phyloP scores from a whole-genome alignment of 495 filamentous ascomycete genomes.

The Endocarpon pusillum region DNA sequence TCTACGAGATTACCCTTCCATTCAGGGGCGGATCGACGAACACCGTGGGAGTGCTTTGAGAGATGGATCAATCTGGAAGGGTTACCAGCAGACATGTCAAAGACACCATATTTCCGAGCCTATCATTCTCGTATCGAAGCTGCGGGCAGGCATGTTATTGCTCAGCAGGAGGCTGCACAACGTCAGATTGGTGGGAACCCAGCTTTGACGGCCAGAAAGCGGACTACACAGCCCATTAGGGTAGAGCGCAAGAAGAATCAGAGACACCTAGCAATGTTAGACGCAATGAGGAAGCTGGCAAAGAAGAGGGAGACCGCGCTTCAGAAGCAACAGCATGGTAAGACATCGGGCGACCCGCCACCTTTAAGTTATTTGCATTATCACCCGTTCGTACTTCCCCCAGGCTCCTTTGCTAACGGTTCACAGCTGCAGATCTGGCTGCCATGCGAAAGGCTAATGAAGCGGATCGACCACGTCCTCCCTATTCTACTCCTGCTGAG shows the following conservation, averaged over 20 bases:
- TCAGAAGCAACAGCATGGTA: conserved; percentile 76
- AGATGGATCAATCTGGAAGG: conserved; percentile 85
- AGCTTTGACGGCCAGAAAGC: conserved; percentile 40
- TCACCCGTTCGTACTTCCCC: not conserved
- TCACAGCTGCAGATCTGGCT: conserved; percentile 40
- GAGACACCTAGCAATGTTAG: conserved; percentile 71
- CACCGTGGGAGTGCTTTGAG: conserved; percentile 98
- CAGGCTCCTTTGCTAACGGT: conserved; percentile 1
- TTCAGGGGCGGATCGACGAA: conserved; percentile 74
- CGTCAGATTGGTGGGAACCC: conserved; percentile 38
- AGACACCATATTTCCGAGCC: conserved; percentile 78
- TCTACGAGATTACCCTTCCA: conserved; percentile 55
- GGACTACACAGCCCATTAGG: conserved; percentile 53
- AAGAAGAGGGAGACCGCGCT: conserved; percentile 75
- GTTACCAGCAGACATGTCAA: conserved; percentile 75
- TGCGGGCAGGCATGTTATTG: conserved; percentile 48
- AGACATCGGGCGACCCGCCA: too few species aligned
- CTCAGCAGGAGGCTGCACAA: conserved; percentile 40
- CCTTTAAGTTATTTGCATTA: not conserved
- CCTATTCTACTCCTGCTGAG: conserved; percentile 60
- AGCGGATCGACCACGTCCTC: conserved; percentile 38
- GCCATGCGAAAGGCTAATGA: conserved; percentile 58
- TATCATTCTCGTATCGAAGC: conserved; percentile 68
- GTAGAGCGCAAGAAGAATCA: conserved; percentile 76
- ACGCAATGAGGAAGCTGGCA: conserved; percentile 86